Conservation (phyloP, 2,329 filamentous ascomycete species). For the Fusarium setosum region DNA sequence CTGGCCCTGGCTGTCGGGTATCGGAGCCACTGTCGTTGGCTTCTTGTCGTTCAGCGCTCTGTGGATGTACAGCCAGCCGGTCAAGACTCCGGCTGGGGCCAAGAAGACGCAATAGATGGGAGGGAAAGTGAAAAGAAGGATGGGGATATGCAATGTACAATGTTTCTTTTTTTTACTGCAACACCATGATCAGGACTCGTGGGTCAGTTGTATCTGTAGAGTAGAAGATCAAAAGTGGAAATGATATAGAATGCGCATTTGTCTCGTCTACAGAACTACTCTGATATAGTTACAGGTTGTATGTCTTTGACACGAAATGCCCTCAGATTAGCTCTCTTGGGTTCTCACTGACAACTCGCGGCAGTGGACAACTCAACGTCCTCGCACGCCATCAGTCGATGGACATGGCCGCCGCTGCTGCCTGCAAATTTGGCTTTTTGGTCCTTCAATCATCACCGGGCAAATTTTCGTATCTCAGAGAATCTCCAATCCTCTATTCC, state of each 20-base stretch:
- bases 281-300: too few relatives aligned
- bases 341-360: slow-evolving; percentile 64
- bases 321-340: slow-evolving; percentile 69
- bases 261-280: slow-evolving; percentile 13
- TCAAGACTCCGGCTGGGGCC: slow-evolving; percentile 43
- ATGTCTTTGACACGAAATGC: slow-evolving; percentile 41
- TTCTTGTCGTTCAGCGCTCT: slow-evolving; percentile 87
- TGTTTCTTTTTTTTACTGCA: slow-evolving; percentile 17
- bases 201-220: slow-evolving; percentile 28
- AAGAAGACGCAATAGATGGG: slow-evolving; percentile 64
- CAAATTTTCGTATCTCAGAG: slow-evolving; percentile 31
- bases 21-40: slow-evolving; percentile 83
- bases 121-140: slow-evolving; percentile 9
- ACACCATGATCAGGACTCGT: slow-evolving; percentile 16
- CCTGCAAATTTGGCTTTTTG: slow-evolving; percentile 71
- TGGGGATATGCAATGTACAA: slow-evolving; percentile 32
- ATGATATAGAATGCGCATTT: slow-evolving; percentile 36
- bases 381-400: slow-evolving; percentile 14
- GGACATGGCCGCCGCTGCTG: slow-evolving; percentile 50
- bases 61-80: slow-evolving; percentile 81
- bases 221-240: slow-evolving; percentile 36
- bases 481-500: background rate
- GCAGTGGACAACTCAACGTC: slow-evolving; percentile 15
- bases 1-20: slow-evolving; percentile 94
- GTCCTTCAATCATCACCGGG: slow-evolving; percentile 64